Conservation (phyloP, 331 rosid genomes). For the Cydonia oblonga region DNA sequence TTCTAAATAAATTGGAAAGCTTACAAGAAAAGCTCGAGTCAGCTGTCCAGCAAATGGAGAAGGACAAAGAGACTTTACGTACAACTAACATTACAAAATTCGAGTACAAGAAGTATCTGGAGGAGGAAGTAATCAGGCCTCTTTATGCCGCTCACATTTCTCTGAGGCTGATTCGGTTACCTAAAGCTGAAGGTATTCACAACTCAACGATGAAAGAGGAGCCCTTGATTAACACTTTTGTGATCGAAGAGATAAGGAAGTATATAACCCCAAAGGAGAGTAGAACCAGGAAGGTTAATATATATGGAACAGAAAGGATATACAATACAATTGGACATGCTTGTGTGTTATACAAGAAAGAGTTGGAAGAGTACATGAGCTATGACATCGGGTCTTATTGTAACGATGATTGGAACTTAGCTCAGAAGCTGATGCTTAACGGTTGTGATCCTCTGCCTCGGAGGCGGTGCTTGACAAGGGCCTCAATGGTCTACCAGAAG, state of each 20-base stretch:
- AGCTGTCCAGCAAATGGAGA: conserved; percentile 45
- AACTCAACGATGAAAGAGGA: conserved; percentile 46
- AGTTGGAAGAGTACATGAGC: conserved; percentile 69
- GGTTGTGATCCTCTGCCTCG: conserved; percentile 94
- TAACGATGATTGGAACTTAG: conserved; percentile 83
- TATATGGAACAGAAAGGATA: conserved; percentile 49
- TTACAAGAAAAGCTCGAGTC: conserved; percentile 66
- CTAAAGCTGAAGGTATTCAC: conserved; percentile 30
- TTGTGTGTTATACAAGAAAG: conserved; percentile 56
- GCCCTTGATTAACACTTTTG: conserved; percentile 61
- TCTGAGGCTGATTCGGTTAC: conserved; percentile 55
- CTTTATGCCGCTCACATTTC: conserved; percentile 63
- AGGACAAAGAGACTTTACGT: conserved; percentile 27
- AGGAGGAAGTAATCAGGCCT: conserved; percentile 61
- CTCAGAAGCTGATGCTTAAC: conserved; percentile 71
- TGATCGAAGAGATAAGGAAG: conserved; percentile 72
- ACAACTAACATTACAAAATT: conserved; percentile 18
- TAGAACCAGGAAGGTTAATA: conserved; percentile 41
- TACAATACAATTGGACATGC: conserved; percentile 85
- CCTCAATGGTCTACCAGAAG: conserved; percentile 58
- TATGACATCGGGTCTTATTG: conserved; percentile 89
- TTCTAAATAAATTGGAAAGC: conserved; percentile 39
- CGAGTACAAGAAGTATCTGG: conserved; percentile 47
- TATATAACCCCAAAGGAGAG: conserved; percentile 80
- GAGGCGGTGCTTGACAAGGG: conserved; percentile 74